These are phyloP conservation scores for Cyberlindnera lachancei DNA, from an alignment of 805 yeast genomes.

Conservation along the genomic window DNA sequence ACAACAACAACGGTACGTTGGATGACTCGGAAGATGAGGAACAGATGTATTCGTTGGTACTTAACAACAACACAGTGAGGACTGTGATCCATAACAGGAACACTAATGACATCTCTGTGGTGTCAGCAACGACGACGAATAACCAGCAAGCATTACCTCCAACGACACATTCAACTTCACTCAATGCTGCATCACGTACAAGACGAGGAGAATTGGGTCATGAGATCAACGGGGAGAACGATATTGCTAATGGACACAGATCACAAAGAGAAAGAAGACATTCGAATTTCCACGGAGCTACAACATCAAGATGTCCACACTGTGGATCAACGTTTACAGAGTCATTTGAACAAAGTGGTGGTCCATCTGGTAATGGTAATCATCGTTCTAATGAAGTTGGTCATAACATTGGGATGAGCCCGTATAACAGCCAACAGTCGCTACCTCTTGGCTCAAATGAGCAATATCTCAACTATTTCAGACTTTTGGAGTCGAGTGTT, in stretches of 20 bases:
- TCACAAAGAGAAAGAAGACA: neutral
- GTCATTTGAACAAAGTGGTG: no score
- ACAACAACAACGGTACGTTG: neutral
- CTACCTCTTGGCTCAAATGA: neutral
- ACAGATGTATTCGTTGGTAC: slow-evolving; percentile 12
- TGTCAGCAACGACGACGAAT: no score
- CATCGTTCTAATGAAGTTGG: slow-evolving; percentile 1
- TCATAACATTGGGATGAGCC: neutral
- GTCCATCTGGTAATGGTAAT: neutral
- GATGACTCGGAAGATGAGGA: slow-evolving; percentile 2
- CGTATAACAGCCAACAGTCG: no score
- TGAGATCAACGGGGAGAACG: no score
- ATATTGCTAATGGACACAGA: no score
- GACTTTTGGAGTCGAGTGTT: slow-evolving; percentile 13
- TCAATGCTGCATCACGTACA: no score
- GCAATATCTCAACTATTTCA: slow-evolving; percentile 15
- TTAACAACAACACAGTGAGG: slow-evolving; percentile 7
- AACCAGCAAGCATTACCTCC: no score
- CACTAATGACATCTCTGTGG: slow-evolving; percentile 13
- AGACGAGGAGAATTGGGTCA: no score
- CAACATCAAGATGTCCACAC: slow-evolving; percentile 9
- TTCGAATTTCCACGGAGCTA: neutral
- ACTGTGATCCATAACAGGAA: slow-evolving; percentile 9
- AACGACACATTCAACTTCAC: no score
- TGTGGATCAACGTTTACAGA: slow-evolving; percentile 10